These are phyloP conservation scores for Trametes cinnabarina DNA, from an alignment of 768 basidiomycete genomes.

Conservation along the genomic window DNA sequence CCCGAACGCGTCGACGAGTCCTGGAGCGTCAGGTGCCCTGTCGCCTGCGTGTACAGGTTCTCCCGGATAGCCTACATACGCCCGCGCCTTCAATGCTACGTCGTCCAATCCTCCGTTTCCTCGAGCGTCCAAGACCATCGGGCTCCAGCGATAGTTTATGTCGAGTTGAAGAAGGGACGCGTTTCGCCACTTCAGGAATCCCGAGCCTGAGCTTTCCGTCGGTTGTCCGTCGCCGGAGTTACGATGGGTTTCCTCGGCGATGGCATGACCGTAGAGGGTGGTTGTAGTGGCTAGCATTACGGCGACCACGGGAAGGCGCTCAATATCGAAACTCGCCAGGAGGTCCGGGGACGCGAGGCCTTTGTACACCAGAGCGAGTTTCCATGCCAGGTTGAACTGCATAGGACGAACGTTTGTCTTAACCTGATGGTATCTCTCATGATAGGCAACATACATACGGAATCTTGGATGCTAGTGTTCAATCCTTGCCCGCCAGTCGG, in stretches of 20 bases:
- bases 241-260: background rate
- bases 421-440: too few species aligned
- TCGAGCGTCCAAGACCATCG: constrained; percentile 42
- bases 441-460: constrained; percentile 16
- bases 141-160: constrained; percentile 53
- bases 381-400: constrained; percentile 33
- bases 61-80: constrained; percentile 18
- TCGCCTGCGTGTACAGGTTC: constrained; percentile 40
- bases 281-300: constrained; percentile 29
- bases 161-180: constrained; percentile 41
- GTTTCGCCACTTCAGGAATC: constrained; percentile 26
- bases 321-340: constrained; percentile 28
- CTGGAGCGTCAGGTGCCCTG: constrained; percentile 45
- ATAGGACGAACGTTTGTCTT: too few species aligned
- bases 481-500: constrained; percentile 41
- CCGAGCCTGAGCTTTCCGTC: too few species aligned
- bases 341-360: constrained; percentile 25
- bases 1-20: constrained; percentile 17
- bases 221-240: too few species aligned
- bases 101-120: constrained; percentile 20
- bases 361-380: constrained; percentile 30
- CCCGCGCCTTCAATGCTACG: constrained; percentile 17
- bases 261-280: constrained; percentile 9
- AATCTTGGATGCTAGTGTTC: constrained; percentile 31
- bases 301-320: constrained; percentile 32